Percentiles rank a stretch among this genome's conserved stretches.
These are phyloP conservation scores for Fusarium tanahbumbuense DNA, from an alignment of 2,329 filamentous ascomycete species.

Conservation along the genomic window DNA sequence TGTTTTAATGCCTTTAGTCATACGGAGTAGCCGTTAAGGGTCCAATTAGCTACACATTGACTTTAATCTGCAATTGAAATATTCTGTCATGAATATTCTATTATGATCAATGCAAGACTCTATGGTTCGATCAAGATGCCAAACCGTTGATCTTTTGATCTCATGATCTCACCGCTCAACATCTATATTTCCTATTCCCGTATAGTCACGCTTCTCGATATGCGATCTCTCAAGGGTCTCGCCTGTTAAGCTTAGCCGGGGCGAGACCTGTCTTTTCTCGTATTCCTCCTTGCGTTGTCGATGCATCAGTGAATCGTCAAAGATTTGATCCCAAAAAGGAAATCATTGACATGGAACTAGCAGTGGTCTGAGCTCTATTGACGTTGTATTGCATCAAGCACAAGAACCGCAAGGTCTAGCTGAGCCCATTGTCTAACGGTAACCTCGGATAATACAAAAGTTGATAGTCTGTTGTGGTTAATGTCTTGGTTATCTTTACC, in stretches of 20 bases:
- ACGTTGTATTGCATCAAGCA: slow-evolving; percentile 3
- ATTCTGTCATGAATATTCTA: not conserved
- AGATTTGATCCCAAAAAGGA: slow-evolving; percentile 15
- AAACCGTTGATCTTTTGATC: not conserved
- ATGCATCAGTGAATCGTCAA: slow-evolving; percentile 17
- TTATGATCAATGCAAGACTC: not conserved
- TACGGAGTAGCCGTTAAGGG: slow-evolving; percentile 13
- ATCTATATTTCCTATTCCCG: not conserved
- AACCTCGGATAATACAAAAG: slow-evolving; percentile 7
- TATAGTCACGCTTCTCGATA: not conserved
- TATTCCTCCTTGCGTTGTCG: slow-evolving; percentile 36
- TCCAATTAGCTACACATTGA: not conserved
- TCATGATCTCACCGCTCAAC: slow-evolving; percentile 38
- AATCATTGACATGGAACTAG: slow-evolving; percentile 3
- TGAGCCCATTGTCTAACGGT: not conserved
- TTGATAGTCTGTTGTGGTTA: not conserved
- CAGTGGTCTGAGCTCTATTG: slow-evolving; percentile 22
- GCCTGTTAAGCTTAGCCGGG: slow-evolving; percentile 14
- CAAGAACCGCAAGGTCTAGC: not conserved
- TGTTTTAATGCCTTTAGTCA: not conserved
- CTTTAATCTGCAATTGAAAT: not conserved
- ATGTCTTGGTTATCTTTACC: not conserved
- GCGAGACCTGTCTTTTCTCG: slow-evolving; percentile 27
- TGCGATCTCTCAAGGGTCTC: slow-evolving; percentile 19
- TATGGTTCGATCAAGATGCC: slow-evolving; percentile 1